A percentile compares a stretch with the other conserved stretches of the same genome.
These are phyloP conservation scores for Lojkania enalia DNA, from an alignment of 2,329 filamentous ascomycete species.

Conservation along the genomic window DNA sequence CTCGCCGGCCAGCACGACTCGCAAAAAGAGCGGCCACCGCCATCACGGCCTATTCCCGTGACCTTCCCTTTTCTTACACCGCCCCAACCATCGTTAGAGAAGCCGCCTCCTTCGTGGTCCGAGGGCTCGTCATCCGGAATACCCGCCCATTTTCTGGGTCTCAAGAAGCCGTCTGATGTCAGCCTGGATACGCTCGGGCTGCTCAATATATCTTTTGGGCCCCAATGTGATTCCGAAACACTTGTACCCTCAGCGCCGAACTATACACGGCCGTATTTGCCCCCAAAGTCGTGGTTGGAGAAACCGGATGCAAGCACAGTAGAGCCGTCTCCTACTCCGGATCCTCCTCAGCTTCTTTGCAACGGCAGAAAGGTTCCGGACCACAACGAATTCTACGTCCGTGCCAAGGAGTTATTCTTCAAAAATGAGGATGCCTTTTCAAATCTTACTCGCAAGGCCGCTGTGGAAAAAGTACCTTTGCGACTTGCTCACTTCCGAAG, in stretches of 20 bases:
- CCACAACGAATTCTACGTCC: constrained; percentile 53
- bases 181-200: constrained; percentile 43
- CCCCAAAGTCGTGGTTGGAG: constrained; percentile 42
- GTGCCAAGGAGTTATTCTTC: constrained; percentile 56
- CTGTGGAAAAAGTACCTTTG: constrained; percentile 51
- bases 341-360: constrained; percentile 44
- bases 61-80: constrained; percentile 56
- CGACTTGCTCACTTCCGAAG: constrained; percentile 60
- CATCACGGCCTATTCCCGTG: constrained; percentile 53
- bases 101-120: constrained; percentile 37
- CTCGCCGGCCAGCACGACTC: constrained; percentile 46
- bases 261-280: constrained; percentile 43
- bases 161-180: constrained; percentile 49
- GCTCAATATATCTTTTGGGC: constrained; percentile 48
- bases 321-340: constrained; percentile 26
- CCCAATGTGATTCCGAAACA: constrained; percentile 44
- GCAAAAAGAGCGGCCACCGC: constrained; percentile 50
- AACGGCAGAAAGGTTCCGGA: constrained; percentile 55
- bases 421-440: constrained; percentile 62
- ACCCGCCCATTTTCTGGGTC: constrained; percentile 47
- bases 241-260: constrained; percentile 39
- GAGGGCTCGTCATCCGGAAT: constrained; percentile 46
- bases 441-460: constrained; percentile 56
- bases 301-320: constrained; percentile 32
- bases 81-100: constrained; percentile 30